Evolutionary conservation across 371 early-diverging fungal species (phyloP), one percentile per base, ranked within the genome.

Genomic region (Mortierella polycephala): DNA sequence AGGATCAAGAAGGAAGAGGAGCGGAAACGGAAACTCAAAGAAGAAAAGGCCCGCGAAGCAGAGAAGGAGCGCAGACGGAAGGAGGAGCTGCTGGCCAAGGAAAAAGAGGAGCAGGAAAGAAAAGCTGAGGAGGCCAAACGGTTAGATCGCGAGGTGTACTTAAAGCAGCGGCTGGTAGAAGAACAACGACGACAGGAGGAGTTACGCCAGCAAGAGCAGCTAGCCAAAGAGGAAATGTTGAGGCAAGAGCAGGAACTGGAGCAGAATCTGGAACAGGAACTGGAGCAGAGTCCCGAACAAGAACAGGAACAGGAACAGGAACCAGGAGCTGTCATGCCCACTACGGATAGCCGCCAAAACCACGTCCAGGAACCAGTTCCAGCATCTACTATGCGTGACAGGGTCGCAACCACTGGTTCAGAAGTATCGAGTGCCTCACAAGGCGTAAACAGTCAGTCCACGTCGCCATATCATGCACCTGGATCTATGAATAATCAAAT

Each of bases 21-120:
- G 42, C 83, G 83, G 62, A 83, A 86, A 54, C 81, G 77, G 53
- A 84, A 87, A 39, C 71, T 83, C 49, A 89, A 90, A 66, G 87
- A 87, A 50, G 88, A 88, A 37, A 86, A 84, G 45, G 83, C 81
- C 40, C 82, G 84, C 30, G 86, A 87, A 59, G 85, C 84, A 20
- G 90, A 88, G 53, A 87, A 86, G 64, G 88, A 89, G 39, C 84
- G 84, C 55, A 86, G 85, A 60, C 86, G 89, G 46, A 85, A 84
- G 57, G 86, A 88, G 54, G 88, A 87, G 41, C 88, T 90, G 75
- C 82, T 87, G 41, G 88, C 84, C 13, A 85, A 88, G 53, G 85
- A 83, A 53, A 85, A 84, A 12, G 73, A 81, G 84, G 75, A 90
- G 85, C 64, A 80, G 85, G 64, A 81, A 85, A 68, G 70, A 64